phyloP scores from a whole-genome alignment of 805 yeast species.

The Cyberlindnera maritima region DNA sequence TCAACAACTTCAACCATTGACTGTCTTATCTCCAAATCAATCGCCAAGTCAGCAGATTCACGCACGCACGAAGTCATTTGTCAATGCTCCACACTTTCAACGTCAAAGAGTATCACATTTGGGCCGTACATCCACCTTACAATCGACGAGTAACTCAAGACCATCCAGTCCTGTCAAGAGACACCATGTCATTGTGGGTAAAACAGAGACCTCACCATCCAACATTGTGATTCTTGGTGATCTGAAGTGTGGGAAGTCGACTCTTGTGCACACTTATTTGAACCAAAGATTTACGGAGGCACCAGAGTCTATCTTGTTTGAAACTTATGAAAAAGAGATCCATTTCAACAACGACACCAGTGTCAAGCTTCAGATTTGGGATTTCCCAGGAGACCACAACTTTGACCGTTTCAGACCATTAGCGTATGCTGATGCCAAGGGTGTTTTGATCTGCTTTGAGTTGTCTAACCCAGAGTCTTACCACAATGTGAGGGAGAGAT shows the following conservation, averaged over 20 bases:
- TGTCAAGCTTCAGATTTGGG: conserved; percentile 38
- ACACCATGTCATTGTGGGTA: not conserved
- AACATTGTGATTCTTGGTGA: conserved; percentile 27
- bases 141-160: not conserved
- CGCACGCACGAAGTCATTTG: not conserved
- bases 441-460: conserved; percentile 38
- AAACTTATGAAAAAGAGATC: conserved; percentile 23
- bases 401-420: conserved; percentile 42
- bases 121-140: not conserved
- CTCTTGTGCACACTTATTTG: conserved; percentile 22
- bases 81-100: not conserved
- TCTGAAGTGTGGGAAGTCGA: conserved; percentile 28
- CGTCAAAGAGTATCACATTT: not conserved
- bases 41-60: not conserved
- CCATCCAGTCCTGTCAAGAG: not conserved
- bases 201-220: not conserved
- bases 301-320: conserved; percentile 14
- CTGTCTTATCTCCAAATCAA: not conserved
- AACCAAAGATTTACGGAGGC: conserved; percentile 13
- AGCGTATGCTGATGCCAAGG: conserved; percentile 39
- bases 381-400: conserved; percentile 37
- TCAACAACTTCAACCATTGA: not conserved
- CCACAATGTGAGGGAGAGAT: conserved; percentile 36
- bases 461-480: conserved; percentile 33
- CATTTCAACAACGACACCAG: conserved; percentile 20